Percentiles rank a stretch among this genome's conserved stretches.
phyloP scores from a whole-genome alignment of 768 basidiomycete species.

The Pleurotus salmoneostramineus region DNA sequence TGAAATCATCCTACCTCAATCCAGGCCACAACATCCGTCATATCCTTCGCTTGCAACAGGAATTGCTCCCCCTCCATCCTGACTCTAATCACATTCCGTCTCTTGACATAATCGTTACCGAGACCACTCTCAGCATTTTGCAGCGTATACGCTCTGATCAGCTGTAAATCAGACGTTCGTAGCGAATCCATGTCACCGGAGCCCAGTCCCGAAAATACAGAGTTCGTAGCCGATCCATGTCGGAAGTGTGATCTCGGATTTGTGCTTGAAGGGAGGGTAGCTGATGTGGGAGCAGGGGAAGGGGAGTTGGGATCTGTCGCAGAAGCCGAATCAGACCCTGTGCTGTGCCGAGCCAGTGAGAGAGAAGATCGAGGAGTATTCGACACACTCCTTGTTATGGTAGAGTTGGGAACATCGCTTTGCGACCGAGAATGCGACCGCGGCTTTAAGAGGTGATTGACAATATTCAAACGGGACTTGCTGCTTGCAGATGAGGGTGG shows the following conservation, averaged over 20 bases:
- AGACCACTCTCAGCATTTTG: constrained; percentile 92
- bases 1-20: constrained; percentile 68
- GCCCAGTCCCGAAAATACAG: not conserved
- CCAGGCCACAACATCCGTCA: constrained; percentile 87
- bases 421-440: constrained; percentile 34
- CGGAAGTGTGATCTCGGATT: constrained; percentile 11
- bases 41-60: constrained; percentile 82
- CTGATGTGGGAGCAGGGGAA: constrained; percentile 12
- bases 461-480: constrained; percentile 38
- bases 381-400: constrained; percentile 5
- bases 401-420: constrained; percentile 29
- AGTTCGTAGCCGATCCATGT: not conserved
- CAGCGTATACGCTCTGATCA: constrained; percentile 68
- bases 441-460: constrained; percentile 41
- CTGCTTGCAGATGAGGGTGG: constrained; percentile 8
- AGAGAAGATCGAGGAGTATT: constrained; percentile 6
- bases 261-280: constrained; percentile 11
- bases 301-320: constrained; percentile 31
- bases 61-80: constrained; percentile 96
- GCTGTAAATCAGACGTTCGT: constrained; percentile 40
- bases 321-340: constrained; percentile 15
- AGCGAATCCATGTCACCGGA: constrained; percentile 23
- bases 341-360: constrained; percentile 2
- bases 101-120: constrained; percentile 91
- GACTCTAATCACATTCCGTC: constrained; percentile 90